Conservation (phyloP, 345 rosid species). For the Eucalyptus leucophloia region DNA sequence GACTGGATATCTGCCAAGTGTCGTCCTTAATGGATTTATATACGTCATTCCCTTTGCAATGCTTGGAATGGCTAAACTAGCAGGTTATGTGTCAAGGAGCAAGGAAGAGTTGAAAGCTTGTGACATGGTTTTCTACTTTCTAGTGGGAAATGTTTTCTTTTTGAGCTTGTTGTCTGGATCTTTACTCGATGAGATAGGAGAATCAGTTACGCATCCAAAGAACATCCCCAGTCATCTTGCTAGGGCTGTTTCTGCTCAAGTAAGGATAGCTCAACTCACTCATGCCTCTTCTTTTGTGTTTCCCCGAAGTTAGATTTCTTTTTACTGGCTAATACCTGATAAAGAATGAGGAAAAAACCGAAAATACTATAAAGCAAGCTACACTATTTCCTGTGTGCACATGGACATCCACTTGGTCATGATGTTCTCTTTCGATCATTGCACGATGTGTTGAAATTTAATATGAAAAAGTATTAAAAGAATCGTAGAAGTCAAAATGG, state of each 20-base stretch:
- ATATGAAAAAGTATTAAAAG: neutral
- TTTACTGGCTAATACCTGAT: neutral
- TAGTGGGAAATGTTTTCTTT: constrained; percentile 85
- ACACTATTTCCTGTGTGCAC: neutral
- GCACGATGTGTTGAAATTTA: neutral
- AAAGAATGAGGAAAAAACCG: neutral
- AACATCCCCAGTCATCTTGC: constrained; percentile 79
- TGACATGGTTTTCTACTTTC: constrained; percentile 91
- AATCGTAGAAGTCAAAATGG: neutral
- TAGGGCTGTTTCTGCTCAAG: constrained; percentile 80
- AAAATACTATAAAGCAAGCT: neutral
- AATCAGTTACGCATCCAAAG: constrained; percentile 59
- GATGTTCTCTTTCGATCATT: neutral
- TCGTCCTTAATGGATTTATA: constrained; percentile 72
- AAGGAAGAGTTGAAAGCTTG: constrained; percentile 88
- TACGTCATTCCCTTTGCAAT: constrained; percentile 68
- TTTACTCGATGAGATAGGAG: constrained; percentile 77
- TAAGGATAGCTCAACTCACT: constrained; percentile 3
- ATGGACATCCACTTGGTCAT: neutral
- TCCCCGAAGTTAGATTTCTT: neutral
- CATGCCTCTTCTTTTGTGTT: neutral
- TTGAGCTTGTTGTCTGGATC: constrained; percentile 86
- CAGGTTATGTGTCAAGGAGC: constrained; percentile 72
- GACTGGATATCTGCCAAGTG: constrained; percentile 92
- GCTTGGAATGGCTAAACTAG: constrained; percentile 55